Evolutionary conservation across 2,329 filamentous ascomycete species (phyloP).

Genomic region (Colletotrichum theobromicola): DNA sequence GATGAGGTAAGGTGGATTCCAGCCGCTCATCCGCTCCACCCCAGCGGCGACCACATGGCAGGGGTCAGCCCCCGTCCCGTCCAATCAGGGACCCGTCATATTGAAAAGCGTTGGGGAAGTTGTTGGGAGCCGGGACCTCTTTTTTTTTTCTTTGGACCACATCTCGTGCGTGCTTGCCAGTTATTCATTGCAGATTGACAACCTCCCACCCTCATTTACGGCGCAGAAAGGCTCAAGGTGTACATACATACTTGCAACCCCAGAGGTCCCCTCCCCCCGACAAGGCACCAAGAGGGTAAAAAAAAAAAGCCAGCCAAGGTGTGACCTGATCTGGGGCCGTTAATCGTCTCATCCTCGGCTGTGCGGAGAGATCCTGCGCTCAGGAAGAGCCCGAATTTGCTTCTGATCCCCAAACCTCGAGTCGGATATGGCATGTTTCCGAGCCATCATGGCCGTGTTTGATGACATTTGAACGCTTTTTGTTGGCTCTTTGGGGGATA

Average conservation of each 20-base stretch:
- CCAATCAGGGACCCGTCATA: slow-evolving; percentile 13
- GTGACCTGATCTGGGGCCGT: slow-evolving; percentile 16
- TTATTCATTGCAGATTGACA: slow-evolving; percentile 19
- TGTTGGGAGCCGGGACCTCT: slow-evolving; percentile 18
- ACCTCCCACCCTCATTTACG: slow-evolving; percentile 2
- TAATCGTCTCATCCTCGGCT: slow-evolving; percentile 21
- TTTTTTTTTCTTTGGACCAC: slow-evolving; percentile 10
- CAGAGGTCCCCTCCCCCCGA: not conserved
- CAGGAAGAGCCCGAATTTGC: not conserved
- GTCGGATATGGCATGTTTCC: slow-evolving; percentile 7
- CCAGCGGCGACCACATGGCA: slow-evolving; percentile 16
- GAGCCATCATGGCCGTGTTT: not conserved
- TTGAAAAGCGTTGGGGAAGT: slow-evolving; percentile 21
- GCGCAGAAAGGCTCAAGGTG: not conserved
- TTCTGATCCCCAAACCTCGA: slow-evolving; percentile 7
- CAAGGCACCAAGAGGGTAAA: not conserved
- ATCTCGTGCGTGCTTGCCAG: slow-evolving; percentile 14
- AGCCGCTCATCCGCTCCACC: slow-evolving; percentile 16
- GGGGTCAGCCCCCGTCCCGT: not conserved
- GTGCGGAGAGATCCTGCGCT: not conserved
- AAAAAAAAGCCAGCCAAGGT: slow-evolving; percentile 8
- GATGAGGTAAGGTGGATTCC: not conserved
- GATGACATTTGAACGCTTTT: not conserved
- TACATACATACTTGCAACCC: not conserved
- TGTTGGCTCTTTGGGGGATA: not conserved